These are phyloP conservation scores for Eugenia klotzschiana DNA, from an alignment of 441 rosid species.

Conservation along the genomic window DNA sequence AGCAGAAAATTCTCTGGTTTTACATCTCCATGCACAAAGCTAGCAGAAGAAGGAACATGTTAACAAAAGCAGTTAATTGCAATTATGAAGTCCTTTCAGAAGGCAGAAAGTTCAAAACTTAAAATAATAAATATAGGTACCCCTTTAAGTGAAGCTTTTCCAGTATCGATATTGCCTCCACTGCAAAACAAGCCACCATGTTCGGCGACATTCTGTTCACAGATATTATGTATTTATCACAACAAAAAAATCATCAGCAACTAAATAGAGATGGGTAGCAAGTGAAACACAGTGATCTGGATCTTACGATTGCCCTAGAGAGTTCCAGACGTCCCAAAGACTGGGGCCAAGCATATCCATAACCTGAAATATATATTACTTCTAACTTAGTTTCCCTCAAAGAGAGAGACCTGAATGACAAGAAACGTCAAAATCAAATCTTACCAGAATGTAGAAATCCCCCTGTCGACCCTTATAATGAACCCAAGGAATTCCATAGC, in stretches of 20 bases:
- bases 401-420: conserved; percentile 2
- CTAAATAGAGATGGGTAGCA: background rate
- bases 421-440: background rate
- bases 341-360: conserved; percentile 99
- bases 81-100: background rate
- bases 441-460: conserved; percentile 88
- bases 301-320: conserved; percentile 68
- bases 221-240: conserved; percentile 1
- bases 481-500: conserved; percentile 85
- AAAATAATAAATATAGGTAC: conserved; percentile 16
- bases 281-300: background rate
- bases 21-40: conserved; percentile 96
- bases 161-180: conserved; percentile 90
- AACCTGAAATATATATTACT: conserved; percentile 36
- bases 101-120: background rate
- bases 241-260: background rate
- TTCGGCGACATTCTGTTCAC: conserved; percentile 61
- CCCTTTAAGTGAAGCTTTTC: conserved; percentile 85
- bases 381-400: background rate
- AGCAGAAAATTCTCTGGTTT: conserved; percentile 89
- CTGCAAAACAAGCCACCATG: conserved; percentile 90
- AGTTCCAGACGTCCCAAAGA: conserved; percentile 96
- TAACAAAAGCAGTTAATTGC: background rate
- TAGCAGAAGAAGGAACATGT: conserved; percentile 10
- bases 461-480: conserved; percentile 93